Base-by-base conservation (phyloP, 2,329 filamentous ascomycete species). In the Colletotrichum neosansevieriae region DNA sequence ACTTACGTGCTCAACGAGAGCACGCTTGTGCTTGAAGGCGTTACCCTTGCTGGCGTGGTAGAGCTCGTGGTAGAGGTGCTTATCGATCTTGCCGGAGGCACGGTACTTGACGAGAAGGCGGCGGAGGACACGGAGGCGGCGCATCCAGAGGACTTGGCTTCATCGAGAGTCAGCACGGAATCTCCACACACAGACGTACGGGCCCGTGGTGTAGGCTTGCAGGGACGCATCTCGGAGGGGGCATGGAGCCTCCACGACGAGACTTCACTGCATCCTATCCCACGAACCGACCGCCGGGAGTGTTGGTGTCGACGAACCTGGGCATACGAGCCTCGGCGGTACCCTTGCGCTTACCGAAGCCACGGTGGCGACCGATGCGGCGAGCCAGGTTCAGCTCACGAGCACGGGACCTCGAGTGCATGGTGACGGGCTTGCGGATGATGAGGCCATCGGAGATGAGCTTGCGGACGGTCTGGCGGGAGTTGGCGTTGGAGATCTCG, bases 11-110 rank as follows among this genome's bases (percentile, higher is more conserved):
- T 99, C 96, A 83, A 99, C 94, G 79, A 99, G 92, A 81, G 94
- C 96, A 87, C 96, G 92, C 94, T 98, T 99, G 94, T 99, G 96
- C 94, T 99, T 99, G 93, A 99, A 99, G 84, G 96, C 95, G 92
- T 99, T 99, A 97, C 96, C 97, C 94, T 99, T 99, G 92, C 93
- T 96, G 83, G 97, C 89, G 86, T 98, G 96, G 91, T 99, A 99
- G 77, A 99, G 94, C 89, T 98, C 94, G 91, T 99, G 96, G 91
- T 99, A 99, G 73, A 99, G 94, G 90, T 99, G 96, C 92, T 99
- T 99, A 89, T 99, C 96, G 84, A 99, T 99, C 93, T 99, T 99
- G 86, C 97, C 97, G 81, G 92, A 93, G 85, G 95, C 95, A 86
- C 96, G 96, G 91, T 99, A 99, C 91, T 98, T 98, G 89, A 98